These are phyloP conservation scores for Colletotrichum cuscutae DNA, from an alignment of 2,329 filamentous ascomycete genomes.

Conservation along the genomic window DNA sequence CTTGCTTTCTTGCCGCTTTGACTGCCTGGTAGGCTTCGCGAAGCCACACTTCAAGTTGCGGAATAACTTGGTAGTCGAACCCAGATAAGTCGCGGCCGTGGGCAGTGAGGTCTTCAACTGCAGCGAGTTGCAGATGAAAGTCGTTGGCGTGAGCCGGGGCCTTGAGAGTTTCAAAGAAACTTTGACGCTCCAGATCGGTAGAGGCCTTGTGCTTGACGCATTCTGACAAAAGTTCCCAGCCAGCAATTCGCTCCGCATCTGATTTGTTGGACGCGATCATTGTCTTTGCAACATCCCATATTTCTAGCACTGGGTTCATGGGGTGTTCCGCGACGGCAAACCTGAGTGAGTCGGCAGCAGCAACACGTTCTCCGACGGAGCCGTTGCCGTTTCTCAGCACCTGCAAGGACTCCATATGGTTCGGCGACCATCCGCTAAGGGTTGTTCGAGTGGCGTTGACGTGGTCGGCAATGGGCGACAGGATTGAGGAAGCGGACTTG, in stretches of 20 bases:
- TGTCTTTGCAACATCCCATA: constrained; percentile 75
- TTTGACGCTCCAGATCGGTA: constrained; percentile 73
- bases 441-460: constrained; percentile 53
- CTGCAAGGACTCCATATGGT: constrained; percentile 65
- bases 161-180: constrained; percentile 73
- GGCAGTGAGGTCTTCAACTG: constrained; percentile 70
- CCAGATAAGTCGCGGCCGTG: constrained; percentile 71
- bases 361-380: constrained; percentile 61
- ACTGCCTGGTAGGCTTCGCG: constrained; percentile 64
- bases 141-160: constrained; percentile 67
- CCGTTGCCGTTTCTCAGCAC: constrained; percentile 60
- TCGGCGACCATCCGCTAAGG: constrained; percentile 57
- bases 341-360: constrained; percentile 67
- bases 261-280: constrained; percentile 68
- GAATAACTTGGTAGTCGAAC: constrained; percentile 75
- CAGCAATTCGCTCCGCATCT: constrained; percentile 64
- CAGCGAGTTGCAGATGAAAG: constrained; percentile 73
- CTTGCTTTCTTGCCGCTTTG: constrained; percentile 61
- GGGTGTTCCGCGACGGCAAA: constrained; percentile 68
- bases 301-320: constrained; percentile 67
- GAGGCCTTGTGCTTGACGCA: constrained; percentile 71
- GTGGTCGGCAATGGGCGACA: constrained; percentile 55
- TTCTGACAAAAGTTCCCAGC: constrained; percentile 73
- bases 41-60: constrained; percentile 71
- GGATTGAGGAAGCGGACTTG: constrained; percentile 49